Evolutionary conservation across 23 red algal species (phyloP).

Genomic region (Porphyridium purpureum): DNA sequence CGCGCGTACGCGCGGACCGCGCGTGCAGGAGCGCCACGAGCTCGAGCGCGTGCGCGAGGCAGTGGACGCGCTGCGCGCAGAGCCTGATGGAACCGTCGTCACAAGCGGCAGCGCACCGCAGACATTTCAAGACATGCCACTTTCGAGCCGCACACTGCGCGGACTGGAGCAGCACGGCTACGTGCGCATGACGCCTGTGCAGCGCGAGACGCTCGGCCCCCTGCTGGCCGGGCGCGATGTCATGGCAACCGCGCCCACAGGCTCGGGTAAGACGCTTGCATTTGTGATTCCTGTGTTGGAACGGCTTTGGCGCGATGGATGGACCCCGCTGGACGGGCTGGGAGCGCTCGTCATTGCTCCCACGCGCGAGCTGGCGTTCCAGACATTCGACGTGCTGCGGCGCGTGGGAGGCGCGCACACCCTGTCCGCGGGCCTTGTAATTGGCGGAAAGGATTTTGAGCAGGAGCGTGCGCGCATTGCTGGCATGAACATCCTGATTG

Average conservation of each 20-base stretch:
- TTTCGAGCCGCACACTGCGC: slow-evolving; percentile 62
- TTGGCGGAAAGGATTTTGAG: slow-evolving; percentile 73
- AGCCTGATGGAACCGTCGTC: too few relatives aligned
- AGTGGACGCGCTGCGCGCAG: too few relatives aligned
- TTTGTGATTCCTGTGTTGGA: slow-evolving; percentile 86
- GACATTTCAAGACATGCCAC: slow-evolving; percentile 60
- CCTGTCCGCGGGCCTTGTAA: slow-evolving; percentile 85
- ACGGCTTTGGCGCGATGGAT: slow-evolving; percentile 37
- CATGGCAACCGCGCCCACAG: slow-evolving; percentile 74
- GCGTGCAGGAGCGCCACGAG: too few relatives aligned
- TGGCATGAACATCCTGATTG: slow-evolving; percentile 84
- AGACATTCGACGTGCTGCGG: slow-evolving; percentile 90
- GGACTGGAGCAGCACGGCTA: slow-evolving; percentile 44
- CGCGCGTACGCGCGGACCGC: too few relatives aligned
- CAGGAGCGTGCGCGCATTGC: slow-evolving; percentile 63
- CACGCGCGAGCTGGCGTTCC: slow-evolving; percentile 77
- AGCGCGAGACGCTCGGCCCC: slow-evolving; percentile 57
- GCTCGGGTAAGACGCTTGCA: slow-evolving; percentile 91
- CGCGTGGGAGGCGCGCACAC: slow-evolving; percentile 44
- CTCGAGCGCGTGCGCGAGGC: too few relatives aligned
- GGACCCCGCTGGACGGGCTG: slow-evolving; percentile 65
- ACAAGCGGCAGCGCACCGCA: too few relatives aligned
- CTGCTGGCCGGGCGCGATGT: slow-evolving; percentile 72
- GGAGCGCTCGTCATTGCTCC: slow-evolving; percentile 85
- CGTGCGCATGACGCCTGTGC: slow-evolving; percentile 56